Evolutionary conservation across 148 eudicot species (phyloP).

Genomic region (Heliamphora exappendiculata): DNA sequence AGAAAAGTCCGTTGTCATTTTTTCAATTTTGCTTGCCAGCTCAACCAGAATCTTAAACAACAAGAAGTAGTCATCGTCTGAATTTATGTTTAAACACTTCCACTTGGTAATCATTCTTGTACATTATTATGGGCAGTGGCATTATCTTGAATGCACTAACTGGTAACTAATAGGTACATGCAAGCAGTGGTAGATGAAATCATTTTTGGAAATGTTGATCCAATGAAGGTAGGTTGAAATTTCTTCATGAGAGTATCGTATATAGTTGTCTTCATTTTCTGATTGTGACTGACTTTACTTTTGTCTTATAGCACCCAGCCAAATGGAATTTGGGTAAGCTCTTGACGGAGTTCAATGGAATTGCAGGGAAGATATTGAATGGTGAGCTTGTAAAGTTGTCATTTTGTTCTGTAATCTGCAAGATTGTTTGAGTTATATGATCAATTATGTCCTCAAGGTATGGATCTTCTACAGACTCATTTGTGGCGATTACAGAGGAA

Average conservation of each 20-base stretch:
- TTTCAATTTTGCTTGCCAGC: neutral
- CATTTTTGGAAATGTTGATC: slow-evolving; percentile 49
- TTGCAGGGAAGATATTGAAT: slow-evolving; percentile 50
- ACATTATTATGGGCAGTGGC: neutral
- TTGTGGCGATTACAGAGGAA: slow-evolving; percentile 53
- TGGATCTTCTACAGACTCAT: slow-evolving; percentile 47
- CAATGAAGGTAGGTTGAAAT: slow-evolving; percentile 49
- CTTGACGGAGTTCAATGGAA: slow-evolving; percentile 49
- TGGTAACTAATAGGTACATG: slow-evolving; percentile 64
- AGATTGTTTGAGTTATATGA: neutral
- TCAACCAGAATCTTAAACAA: no score
- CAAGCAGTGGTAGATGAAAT: slow-evolving; percentile 91
- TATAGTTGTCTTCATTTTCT: neutral
- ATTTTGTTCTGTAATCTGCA: slow-evolving; percentile 6
- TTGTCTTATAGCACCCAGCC: slow-evolving; percentile 57
- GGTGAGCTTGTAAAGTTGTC: slow-evolving; percentile 40
- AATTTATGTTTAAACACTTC: neutral
- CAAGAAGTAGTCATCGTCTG: neutral
- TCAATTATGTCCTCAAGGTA: slow-evolving; percentile 4
- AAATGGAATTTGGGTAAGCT: slow-evolving; percentile 64
- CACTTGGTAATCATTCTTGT: neutral
- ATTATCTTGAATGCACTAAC: neutral
- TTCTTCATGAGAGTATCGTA: neutral
- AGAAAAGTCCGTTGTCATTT: neutral
- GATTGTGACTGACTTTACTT: slow-evolving; percentile 8